phyloP scores from a whole-genome alignment of 1,284 basidiomycete species.

The Ceraceosorus guamensis region DNA sequence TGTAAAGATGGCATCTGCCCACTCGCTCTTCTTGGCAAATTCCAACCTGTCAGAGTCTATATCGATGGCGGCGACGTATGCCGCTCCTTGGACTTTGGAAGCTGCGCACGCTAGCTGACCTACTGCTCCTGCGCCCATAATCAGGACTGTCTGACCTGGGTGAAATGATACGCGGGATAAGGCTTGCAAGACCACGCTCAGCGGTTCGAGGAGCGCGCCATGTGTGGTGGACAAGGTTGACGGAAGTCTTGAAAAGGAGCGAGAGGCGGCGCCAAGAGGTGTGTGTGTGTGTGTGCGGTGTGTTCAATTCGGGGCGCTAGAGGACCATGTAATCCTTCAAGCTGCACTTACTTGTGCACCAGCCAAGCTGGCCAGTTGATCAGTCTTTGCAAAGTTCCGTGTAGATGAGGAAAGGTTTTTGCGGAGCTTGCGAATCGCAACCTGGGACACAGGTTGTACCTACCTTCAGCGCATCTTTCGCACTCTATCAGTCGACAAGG shows the following conservation, averaged over 20 bases:
- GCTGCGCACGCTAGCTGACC: constrained; percentile 69
- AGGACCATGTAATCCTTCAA: too few relatives aligned
- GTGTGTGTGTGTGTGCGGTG: constrained; percentile 11
- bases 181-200: constrained; percentile 81
- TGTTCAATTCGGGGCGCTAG: constrained; percentile 12
- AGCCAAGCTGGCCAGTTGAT: constrained; percentile 82
- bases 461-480: constrained; percentile 56
- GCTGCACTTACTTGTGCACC: constrained; percentile 66
- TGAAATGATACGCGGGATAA: constrained; percentile 62
- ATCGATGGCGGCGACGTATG: constrained; percentile 29
- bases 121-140: constrained; percentile 85
- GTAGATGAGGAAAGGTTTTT: constrained; percentile 83
- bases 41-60: constrained; percentile 23
- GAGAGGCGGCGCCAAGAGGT: constrained; percentile 9
- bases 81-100: constrained; percentile 37
- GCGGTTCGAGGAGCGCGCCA: constrained; percentile 81
- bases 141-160: constrained; percentile 64
- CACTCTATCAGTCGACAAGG: constrained; percentile 70
- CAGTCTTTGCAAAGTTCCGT: constrained; percentile 77
- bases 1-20: constrained; percentile 66
- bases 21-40: constrained; percentile 51
- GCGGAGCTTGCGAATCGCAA: constrained; percentile 83
- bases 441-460: constrained; percentile 83
- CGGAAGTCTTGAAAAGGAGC: constrained; percentile 58
- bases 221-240: constrained; percentile 66